These are phyloP conservation scores for Jamesozyma spencerorum DNA, from an alignment of 805 yeast genomes.

Conservation along the genomic window DNA sequence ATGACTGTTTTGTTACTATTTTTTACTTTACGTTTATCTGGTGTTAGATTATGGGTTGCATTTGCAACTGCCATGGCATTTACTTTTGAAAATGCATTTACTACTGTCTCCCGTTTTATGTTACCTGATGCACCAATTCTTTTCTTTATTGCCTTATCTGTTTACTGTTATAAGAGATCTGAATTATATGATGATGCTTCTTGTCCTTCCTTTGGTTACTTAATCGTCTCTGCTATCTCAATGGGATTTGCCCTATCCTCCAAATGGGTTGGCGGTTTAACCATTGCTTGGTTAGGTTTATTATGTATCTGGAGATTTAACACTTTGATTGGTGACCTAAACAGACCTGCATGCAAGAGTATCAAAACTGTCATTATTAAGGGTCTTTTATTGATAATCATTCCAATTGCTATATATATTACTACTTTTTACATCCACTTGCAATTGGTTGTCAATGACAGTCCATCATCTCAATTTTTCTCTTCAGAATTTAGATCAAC, in stretches of 20 bases:
- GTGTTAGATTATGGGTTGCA: slow-evolving; percentile 58
- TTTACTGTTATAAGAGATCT: slow-evolving; percentile 54
- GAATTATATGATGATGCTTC: slow-evolving; percentile 56
- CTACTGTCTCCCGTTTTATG: slow-evolving; percentile 65
- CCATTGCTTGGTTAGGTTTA: slow-evolving; percentile 66
- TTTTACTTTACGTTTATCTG: slow-evolving; percentile 64
- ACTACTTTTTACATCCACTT: slow-evolving; percentile 59
- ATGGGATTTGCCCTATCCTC: slow-evolving; percentile 65
- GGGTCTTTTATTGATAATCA: slow-evolving; percentile 43
- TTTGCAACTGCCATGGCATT: slow-evolving; percentile 47
- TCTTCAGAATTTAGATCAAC: slow-evolving; percentile 62
- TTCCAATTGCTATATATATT: slow-evolving; percentile 51
- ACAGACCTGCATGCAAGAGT: slow-evolving; percentile 39
- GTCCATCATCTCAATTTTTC: slow-evolving; percentile 65
- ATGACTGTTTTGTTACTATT: slow-evolving; percentile 56
- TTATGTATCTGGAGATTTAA: slow-evolving; percentile 53
- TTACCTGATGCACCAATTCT: slow-evolving; percentile 67
- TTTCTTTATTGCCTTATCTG: slow-evolving; percentile 66
- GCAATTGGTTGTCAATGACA: slow-evolving; percentile 45
- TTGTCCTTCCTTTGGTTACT: slow-evolving; percentile 45
- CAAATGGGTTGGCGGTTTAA: slow-evolving; percentile 77
- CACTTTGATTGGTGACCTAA: slow-evolving; percentile 64
- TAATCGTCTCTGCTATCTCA: slow-evolving; percentile 52
- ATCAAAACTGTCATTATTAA: slow-evolving; percentile 43
- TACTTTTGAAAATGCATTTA: slow-evolving; percentile 54